Evolutionary conservation across 495 filamentous ascomycete genomes (phyloP), one percentile per base, ranked within the genome.

Genomic region (Hyaloscypha bicolor): DNA sequence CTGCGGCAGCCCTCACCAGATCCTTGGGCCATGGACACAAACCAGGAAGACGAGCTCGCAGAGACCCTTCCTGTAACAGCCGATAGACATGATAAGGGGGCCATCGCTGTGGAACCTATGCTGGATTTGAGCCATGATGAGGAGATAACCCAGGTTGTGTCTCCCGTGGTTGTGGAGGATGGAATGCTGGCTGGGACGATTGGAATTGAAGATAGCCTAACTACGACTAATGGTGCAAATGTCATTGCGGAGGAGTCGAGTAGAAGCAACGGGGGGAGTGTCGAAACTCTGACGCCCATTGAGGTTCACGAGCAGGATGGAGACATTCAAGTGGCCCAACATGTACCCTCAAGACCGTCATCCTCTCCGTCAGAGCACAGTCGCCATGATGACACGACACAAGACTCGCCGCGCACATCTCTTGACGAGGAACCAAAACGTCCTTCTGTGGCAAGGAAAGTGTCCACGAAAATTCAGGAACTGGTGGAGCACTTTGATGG

Each of bases 401-500:
- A 79, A 66, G 82, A 84, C 35, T 86, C 82, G 0, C 83, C 83
- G 8, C 76, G 83, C n/a, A 84, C 82, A 2, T 83, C 82, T n/a
- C 75, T 84, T 45, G 83, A 86, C 61, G 83, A 86, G 30, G 83
- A 83, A 22, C 73, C 76, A 9, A 77, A 69, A 45, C 62, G 63
- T 30, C 76, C 74, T 2, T 68, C 76, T 19, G 69, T 72, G 4
- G 63, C 73, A 0, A 63, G 62, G 19, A 60, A 70, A 48, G 67
- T 53, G 2, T 81, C 80, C 16, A 71, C 76, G 4, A 84, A 81
- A 58, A 78, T 82, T 5, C 80, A 81, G 59, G 76, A 79, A 62
- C 71, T 83, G n/a, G 82, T 83, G 9, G 76, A 75, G 29, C 78
- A 79, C 70, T 84, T 79, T 61, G 81, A 85, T 67, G 78, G 75